phyloP scores from a whole-genome alignment of 176 grass and related monocot genomes.

The Thinopyrum elongatum region DNA sequence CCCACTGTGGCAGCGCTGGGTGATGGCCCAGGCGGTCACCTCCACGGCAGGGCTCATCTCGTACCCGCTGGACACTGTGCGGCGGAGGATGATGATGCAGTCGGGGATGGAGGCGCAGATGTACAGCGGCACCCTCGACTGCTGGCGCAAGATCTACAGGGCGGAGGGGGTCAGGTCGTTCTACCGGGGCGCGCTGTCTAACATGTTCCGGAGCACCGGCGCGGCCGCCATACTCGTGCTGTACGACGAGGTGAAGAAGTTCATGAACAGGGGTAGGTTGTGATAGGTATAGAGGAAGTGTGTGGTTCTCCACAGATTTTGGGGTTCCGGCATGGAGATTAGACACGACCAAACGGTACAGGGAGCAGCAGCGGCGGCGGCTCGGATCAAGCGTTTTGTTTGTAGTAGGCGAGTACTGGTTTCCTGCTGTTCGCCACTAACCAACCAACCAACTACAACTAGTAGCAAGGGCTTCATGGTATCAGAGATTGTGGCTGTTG shows the following conservation, averaged over 20 bases:
- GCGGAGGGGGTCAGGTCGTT: slow-evolving; percentile 70
- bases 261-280: slow-evolving; percentile 72
- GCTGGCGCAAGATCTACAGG: slow-evolving; percentile 87
- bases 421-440: slow-evolving; percentile 38
- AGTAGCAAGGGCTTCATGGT: slow-evolving; percentile 5
- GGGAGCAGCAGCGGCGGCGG: neutral
- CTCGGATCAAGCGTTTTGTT: slow-evolving; percentile 30
- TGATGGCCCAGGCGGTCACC: slow-evolving; percentile 65
- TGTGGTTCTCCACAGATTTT: slow-evolving; percentile 27
- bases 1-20: slow-evolving; percentile 82
- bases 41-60: slow-evolving; percentile 76
- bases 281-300: slow-evolving; percentile 34
- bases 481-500: slow-evolving; percentile 9
- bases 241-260: slow-evolving; percentile 92
- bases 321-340: slow-evolving; percentile 25
- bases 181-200: slow-evolving; percentile 82
- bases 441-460: neutral
- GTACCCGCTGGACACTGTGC: slow-evolving; percentile 81
- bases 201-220: slow-evolving; percentile 90
- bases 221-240: slow-evolving; percentile 88
- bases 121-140: slow-evolving; percentile 77
- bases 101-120: slow-evolving; percentile 69
- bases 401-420: slow-evolving; percentile 17
- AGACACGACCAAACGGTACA: slow-evolving; percentile 21
- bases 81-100: slow-evolving; percentile 99